Evolutionary conservation across 306 rosid genomes (phyloP), one percentile per base, ranked within the genome.

Genomic region (Boehmeria nivea): DNA sequence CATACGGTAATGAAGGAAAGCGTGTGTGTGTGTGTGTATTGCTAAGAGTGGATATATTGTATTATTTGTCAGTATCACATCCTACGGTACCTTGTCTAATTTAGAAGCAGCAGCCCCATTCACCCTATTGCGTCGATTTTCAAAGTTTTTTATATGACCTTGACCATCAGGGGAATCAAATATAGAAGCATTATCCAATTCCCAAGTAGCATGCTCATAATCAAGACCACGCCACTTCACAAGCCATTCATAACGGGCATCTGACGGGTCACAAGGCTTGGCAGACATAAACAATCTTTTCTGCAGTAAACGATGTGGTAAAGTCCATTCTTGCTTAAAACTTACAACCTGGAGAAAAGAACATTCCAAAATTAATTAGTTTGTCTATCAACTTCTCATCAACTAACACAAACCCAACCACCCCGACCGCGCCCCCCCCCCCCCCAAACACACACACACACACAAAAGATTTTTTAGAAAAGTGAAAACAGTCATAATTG

Each of bases 201-300:
- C 94, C 94, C 89, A 85, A 21, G 94, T 74, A 37, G 76, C 81
- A 59, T 64, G 66, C 26, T 76, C 80, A 71, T 82, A 85, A 60
- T 70, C 82, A 64, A 82, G 83, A 57, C 86, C 80, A 43, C 51
- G 61, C 94, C 89, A 85, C 56, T 85, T 79, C 62, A 85, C 94
- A 76, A 82, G 86, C 89, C 89, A 82, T 59, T 82, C 86, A 24
- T 54, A 54, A 33, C 56, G 60, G 59, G 78, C 54, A 51, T 59
- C 64, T 47, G n/a, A n/a, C n/a, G n/a, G n/a, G n/a, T n/a, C n/a
- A n/a, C n/a, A n/a, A n/a, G n/a, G n/a, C n/a, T n/a, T n/a, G n/a
- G n/a, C n/a, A n/a, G n/a, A 67, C 54, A 31, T 62, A 46, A 74
- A 51, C 27, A 47, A 68, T 67, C 94, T 66, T 54, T 74, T 81